A percentile compares a stretch with the other conserved stretches of the same genome.
Evolutionary conservation across 2,329 filamentous ascomycete species (phyloP).

Genomic region (Diaporthe sp.): DNA sequence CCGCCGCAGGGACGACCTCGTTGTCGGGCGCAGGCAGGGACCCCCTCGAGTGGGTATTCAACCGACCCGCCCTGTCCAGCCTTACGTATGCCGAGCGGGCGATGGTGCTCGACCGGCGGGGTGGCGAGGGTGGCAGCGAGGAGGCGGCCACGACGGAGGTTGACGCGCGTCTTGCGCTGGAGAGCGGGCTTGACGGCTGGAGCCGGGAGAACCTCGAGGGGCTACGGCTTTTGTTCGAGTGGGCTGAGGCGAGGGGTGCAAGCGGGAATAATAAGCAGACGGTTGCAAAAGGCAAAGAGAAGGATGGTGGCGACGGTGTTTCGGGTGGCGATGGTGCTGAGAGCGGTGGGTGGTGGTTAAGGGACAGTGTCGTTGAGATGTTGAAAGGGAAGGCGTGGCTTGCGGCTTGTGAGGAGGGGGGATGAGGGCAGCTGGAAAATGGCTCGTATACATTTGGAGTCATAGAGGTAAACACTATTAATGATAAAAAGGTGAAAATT

Average conservation of each 20-base stretch:
- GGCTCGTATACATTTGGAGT: too few species aligned
- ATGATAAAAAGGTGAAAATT: background rate
- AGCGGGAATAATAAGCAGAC: slow-evolving; percentile 39
- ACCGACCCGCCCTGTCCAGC: slow-evolving; percentile 65
- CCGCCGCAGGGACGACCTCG: slow-evolving; percentile 49
- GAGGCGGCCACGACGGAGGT: slow-evolving; percentile 61
- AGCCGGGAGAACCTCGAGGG: slow-evolving; percentile 59
- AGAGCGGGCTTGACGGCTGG: slow-evolving; percentile 59
- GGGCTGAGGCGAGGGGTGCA: slow-evolving; percentile 61
- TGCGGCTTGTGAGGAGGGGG: slow-evolving; percentile 52
- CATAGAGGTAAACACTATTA: background rate
- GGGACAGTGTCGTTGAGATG: slow-evolving; percentile 66
- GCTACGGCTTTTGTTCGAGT: slow-evolving; percentile 67
- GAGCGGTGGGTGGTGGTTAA: slow-evolving; percentile 64
- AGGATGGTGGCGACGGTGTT: slow-evolving; percentile 40
- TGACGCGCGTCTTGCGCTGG: slow-evolving; percentile 79
- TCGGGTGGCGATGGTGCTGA: slow-evolving; percentile 41
- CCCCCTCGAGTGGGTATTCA: slow-evolving; percentile 82
- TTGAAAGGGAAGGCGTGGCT: slow-evolving; percentile 69
- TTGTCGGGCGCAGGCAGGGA: slow-evolving; percentile 46
- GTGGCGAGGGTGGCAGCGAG: slow-evolving; percentile 60
- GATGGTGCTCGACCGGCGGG: slow-evolving; percentile 66
- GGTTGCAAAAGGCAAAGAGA: slow-evolving; percentile 30
- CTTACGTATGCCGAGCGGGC: slow-evolving; percentile 76
- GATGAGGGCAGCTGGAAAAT: background rate